These are phyloP conservation scores for Achaetomiella virescens DNA, from an alignment of 495 filamentous ascomycete species.

Conservation along the genomic window DNA sequence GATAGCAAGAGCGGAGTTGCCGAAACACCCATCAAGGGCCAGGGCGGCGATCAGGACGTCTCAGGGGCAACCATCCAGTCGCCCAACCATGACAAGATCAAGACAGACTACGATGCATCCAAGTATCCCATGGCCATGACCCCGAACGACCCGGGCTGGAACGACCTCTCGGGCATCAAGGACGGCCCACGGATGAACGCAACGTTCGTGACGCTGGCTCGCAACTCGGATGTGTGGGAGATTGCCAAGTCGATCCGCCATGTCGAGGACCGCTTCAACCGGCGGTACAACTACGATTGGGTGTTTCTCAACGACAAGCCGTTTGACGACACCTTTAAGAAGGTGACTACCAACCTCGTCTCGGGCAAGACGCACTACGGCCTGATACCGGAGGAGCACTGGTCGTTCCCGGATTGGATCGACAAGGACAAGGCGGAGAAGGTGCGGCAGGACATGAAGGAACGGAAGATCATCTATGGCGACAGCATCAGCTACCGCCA, in stretches of 20 bases:
- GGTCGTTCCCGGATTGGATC: conserved; percentile 83
- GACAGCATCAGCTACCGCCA: conserved; percentile 88
- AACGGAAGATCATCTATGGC: conserved; percentile 88
- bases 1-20: not conserved
- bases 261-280: conserved; percentile 96
- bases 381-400: conserved; percentile 74
- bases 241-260: conserved; percentile 91
- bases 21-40: not conserved
- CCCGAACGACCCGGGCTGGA: conserved; percentile 41
- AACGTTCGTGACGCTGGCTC: conserved; percentile 91
- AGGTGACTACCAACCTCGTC: conserved; percentile 79
- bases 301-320: conserved; percentile 95
- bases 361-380: conserved; percentile 89
- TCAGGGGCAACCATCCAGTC: not conserved
- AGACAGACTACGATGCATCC: conserved; percentile 38
- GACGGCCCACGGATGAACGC: conserved; percentile 76
- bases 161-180: conserved; percentile 46
- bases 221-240: conserved; percentile 92
- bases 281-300: conserved; percentile 95
- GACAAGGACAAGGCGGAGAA: conserved; percentile 77
- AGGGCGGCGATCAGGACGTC: not conserved
- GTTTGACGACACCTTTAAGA: conserved; percentile 88
- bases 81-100: conserved; percentile 9
- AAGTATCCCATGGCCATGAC: conserved; percentile 41
- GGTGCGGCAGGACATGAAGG: conserved; percentile 76